A percentile compares a stretch with the other conserved stretches of the same genome.
Conservation (phyloP, 441 rosid genomes). For the Raphanus hybrid region DNA sequence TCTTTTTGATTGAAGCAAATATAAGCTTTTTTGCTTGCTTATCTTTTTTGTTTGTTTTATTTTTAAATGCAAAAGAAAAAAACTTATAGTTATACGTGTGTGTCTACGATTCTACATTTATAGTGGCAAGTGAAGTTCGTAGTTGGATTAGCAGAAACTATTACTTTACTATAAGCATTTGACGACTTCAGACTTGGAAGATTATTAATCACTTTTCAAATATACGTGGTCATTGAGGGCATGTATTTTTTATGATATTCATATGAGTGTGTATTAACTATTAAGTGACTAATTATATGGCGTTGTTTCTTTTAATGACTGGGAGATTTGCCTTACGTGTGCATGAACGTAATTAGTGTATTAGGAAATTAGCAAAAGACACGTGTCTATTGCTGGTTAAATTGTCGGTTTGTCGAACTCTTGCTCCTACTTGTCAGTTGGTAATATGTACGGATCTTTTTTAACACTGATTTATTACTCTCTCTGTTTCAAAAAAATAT, state of each 20-base stretch:
- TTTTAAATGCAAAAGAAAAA: no score
- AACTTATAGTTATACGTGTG: not conserved
- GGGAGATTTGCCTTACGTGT: conserved; percentile 1
- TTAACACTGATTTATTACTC: no score
- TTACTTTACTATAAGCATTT: not conserved
- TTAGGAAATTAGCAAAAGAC: not conserved
- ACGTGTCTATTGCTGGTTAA: not conserved
- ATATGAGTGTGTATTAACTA: conserved; percentile 8
- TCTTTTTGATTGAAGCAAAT: not conserved
- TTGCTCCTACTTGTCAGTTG: not conserved
- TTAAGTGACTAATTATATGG: conserved; percentile 39
- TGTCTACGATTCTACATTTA: not conserved
- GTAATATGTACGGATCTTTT: not conserved
- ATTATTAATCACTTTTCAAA: not conserved
- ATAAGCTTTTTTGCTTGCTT: not conserved
- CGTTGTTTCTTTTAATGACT: conserved; percentile 21
- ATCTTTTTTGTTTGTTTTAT: no score
- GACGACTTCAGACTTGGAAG: conserved; percentile 13
- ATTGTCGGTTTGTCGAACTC: not conserved
- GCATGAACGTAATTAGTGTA: not conserved
- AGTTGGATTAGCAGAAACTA: conserved; percentile 4
- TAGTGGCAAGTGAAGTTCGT: conserved; percentile 10
- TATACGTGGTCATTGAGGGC: conserved; percentile 18
- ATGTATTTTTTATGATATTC: not conserved
- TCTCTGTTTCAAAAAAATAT: no score